These are phyloP conservation scores for Ophiocordyceps unilateralis DNA, from an alignment of 2,329 filamentous ascomycete species.

Conservation along the genomic window DNA sequence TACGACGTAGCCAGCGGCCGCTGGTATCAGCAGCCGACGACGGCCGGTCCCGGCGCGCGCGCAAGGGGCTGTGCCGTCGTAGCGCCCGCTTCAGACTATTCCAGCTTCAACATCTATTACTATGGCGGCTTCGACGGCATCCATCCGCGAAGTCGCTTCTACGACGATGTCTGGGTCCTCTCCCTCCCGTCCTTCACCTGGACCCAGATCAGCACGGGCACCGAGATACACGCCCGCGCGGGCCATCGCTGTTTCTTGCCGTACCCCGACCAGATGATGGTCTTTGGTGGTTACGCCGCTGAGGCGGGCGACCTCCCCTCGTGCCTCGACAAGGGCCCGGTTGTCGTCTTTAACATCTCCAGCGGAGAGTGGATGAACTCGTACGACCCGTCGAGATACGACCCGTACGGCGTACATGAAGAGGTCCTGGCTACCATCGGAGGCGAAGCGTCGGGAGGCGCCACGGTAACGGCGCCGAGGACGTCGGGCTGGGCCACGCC, in stretches of 20 bases:
- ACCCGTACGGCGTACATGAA: conserved; percentile 52
- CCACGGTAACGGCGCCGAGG: conserved; percentile 48
- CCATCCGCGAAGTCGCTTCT: conserved; percentile 18
- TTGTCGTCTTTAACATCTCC: conserved; percentile 58
- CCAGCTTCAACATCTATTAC: conserved; percentile 70
- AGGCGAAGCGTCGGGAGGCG: conserved; percentile 46
- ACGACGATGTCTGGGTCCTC: conserved; percentile 64
- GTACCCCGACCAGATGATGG: conserved; percentile 68
- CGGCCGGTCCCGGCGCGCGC: conserved; percentile 38
- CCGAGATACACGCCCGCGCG: conserved; percentile 37
- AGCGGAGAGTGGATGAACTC: conserved; percentile 49
- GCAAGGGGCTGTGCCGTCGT: conserved; percentile 58
- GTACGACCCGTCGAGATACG: conserved; percentile 48
- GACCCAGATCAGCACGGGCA: conserved; percentile 37
- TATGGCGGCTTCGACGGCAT: conserved; percentile 58
- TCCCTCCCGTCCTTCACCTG: conserved; percentile 69
- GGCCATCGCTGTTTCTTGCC: conserved; percentile 61
- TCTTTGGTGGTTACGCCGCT: conserved; percentile 48
- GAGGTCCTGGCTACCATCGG: conserved; percentile 49
- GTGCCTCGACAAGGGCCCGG: conserved; percentile 33
- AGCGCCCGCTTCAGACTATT: conserved; percentile 50
- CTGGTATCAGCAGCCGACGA: conserved; percentile 55
- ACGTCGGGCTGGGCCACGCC: conserved; percentile 35
- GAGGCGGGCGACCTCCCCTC: conserved; percentile 7
- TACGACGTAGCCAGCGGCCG: conserved; percentile 54